Evolutionary conservation across 768 basidiomycete species (phyloP), one percentile per base, ranked within the genome.

Genomic region (Naganishia vaughanmartiniae): DNA sequence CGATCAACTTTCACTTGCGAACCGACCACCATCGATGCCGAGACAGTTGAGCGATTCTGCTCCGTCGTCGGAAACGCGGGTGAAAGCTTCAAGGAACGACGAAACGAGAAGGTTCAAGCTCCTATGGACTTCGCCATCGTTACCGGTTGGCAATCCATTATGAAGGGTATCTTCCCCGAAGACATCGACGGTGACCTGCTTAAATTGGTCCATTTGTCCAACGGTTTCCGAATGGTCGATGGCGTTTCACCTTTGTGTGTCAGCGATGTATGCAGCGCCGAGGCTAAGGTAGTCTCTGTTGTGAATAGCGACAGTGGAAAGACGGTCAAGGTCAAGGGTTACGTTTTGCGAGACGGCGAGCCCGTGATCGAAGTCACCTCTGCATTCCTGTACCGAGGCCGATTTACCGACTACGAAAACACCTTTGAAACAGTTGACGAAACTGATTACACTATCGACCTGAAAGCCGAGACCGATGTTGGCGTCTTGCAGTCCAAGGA

Each of bases 91-190:
- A 92, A 94, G 86, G 84, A 86, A 15, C 87, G 85, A 3, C 86
- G 92, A 69, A 88, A 85, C 57, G 81, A 76, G 54, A 84, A 85
- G 39, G 87, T 92, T 54, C 87, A 90, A 76, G 93, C 95, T 1
- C 96, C 96, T 0, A 95, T 99, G 92, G 95, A 98, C 83, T 98
- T 96, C 76, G 92, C 94, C 30, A 99, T 99, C 77, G 95, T 98
- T 63, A 89, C 93, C 48, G 94, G 95, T 55, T 99, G 96, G 96
- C 89, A 95, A 89, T 91, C 94, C n/a, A 98, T 99, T 82, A 99
- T 98, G 90, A 92, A 91, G 81, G 88, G 93, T 0, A 95, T 98
- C 82, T 99, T 99, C 88, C 96, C 96, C 7, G 79, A 85, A 15
- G 82, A 87, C 14, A 92, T 99, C 78, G 91, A 98, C 73, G 96